phyloP scores from a whole-genome alignment of 2,329 filamentous ascomycete genomes.

The Coleophoma crateriformis region DNA sequence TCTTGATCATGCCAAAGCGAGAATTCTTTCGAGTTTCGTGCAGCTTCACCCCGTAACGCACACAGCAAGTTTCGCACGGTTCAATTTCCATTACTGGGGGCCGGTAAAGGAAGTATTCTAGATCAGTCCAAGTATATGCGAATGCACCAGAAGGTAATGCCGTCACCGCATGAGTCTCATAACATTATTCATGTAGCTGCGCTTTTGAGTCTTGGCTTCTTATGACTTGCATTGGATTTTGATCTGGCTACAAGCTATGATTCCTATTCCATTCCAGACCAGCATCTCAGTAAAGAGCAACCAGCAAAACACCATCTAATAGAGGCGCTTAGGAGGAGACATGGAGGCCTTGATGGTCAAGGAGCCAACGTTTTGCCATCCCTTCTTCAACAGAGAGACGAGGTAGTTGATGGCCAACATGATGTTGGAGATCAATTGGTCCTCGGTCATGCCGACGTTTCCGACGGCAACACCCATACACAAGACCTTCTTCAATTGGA shows the following conservation, averaged over 20 bases:
- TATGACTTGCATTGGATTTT: conserved; percentile 12
- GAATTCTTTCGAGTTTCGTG: too few species aligned
- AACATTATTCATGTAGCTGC: too few species aligned
- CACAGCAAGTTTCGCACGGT: too few species aligned
- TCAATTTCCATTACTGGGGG: too few species aligned
- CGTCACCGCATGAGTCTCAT: too few species aligned
- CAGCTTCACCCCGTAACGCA: too few species aligned
- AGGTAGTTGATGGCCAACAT: conserved; percentile 99
- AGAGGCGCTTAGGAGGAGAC: conserved; percentile 96
- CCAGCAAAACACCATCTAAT: conserved; percentile 53
- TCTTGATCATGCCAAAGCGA: too few species aligned
- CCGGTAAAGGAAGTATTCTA: too few species aligned
- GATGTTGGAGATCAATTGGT: conserved; percentile 96
- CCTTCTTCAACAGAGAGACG: conserved; percentile 99
- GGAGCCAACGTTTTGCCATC: conserved; percentile 99
- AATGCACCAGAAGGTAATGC: too few species aligned
- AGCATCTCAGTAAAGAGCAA: conserved; percentile 23
- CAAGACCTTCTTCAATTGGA: conserved; percentile 99
- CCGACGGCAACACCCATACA: conserved; percentile 99
- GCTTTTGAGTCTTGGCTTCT: too few species aligned
- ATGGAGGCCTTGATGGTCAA: conserved; percentile 99
- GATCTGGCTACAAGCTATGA: conserved; percentile 19
- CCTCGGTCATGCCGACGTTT: conserved; percentile 95
- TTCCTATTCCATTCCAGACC: conserved; percentile 8
- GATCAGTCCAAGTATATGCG: too few species aligned